Evolutionary conservation across 2,329 filamentous ascomycete genomes (phyloP).

Genomic region (Leptographium lundbergii): DNA sequence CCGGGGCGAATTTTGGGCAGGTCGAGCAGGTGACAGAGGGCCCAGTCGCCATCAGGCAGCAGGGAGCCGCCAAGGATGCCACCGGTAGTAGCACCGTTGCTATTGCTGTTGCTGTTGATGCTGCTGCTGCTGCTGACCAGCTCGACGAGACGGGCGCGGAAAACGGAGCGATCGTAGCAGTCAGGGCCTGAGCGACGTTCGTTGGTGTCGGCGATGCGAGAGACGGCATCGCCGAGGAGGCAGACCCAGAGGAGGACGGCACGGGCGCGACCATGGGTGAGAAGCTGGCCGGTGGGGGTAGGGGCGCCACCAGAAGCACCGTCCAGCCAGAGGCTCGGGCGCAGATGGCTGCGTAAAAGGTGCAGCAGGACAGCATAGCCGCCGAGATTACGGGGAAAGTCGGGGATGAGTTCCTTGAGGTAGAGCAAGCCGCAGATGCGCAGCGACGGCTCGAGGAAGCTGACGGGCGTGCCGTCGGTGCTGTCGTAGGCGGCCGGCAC

Average conservation of each 20-base stretch:
- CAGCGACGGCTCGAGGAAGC: constrained; percentile 17
- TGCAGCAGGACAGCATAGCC: constrained; percentile 18
- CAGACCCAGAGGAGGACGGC: constrained; percentile 18
- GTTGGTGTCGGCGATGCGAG: constrained; percentile 15
- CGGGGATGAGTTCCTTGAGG: constrained; percentile 20
- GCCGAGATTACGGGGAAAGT: constrained; percentile 19
- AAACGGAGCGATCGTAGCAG: constrained; percentile 16
- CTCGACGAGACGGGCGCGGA: constrained; percentile 13
- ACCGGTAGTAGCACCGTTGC: too few relatives aligned
- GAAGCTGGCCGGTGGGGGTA: background rate
- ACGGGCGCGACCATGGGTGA: constrained; percentile 3
- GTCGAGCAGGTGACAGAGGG: constrained; percentile 12
- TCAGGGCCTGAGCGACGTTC: constrained; percentile 12
- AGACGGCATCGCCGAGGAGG: constrained; percentile 17
- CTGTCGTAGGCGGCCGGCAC: constrained; percentile 4
- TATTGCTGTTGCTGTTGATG: too few relatives aligned
- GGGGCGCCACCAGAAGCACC: background rate
- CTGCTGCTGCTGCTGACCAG: constrained; percentile 3
- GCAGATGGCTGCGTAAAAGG: constrained; percentile 16
- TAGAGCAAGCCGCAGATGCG: constrained; percentile 19
- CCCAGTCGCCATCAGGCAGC: constrained; percentile 13
- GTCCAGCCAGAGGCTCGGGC: constrained; percentile 3
- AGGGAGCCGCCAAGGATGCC: constrained; percentile 4
- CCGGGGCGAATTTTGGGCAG: constrained; percentile 10
- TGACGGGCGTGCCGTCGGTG: constrained; percentile 1